A percentile compares a stretch with the other conserved stretches of the same genome.
phyloP scores from a whole-genome alignment of 176 grass and related monocot species.

The Typha latifolia region DNA sequence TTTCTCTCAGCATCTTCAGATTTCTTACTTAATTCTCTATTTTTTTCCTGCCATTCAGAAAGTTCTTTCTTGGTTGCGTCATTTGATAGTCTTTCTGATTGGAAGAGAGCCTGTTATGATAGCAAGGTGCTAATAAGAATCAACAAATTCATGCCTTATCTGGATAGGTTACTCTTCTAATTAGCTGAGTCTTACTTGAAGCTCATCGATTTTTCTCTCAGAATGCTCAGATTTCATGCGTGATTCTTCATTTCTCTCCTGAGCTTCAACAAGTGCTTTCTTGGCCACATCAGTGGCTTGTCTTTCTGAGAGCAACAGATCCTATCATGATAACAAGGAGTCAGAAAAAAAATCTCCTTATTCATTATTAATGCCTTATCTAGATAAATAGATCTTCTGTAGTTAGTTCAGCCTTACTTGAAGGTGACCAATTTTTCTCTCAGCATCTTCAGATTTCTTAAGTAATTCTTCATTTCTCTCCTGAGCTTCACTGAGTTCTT shows the following conservation, averaged over 20 bases:
- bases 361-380: slow-evolving; percentile 8
- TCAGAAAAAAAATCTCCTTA: too few relatives aligned
- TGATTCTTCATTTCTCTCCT: slow-evolving; percentile 45
- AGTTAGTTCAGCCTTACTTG: slow-evolving; percentile 32
- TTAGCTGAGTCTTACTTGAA: slow-evolving; percentile 34
- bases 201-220: slow-evolving; percentile 35
- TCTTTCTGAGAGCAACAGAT: too few relatives aligned
- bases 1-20: slow-evolving; percentile 41
- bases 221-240: slow-evolving; percentile 37
- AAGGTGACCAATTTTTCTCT: slow-evolving; percentile 40
- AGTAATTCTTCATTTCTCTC: slow-evolving; percentile 47
- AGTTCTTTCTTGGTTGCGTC: slow-evolving; percentile 16
- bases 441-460: slow-evolving; percentile 37
- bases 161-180: too few relatives aligned
- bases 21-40: slow-evolving; percentile 49
- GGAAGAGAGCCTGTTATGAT: slow-evolving; percentile 10
- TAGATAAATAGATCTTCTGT: slow-evolving; percentile 7
- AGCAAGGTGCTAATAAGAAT: background rate
- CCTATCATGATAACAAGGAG: slow-evolving; percentile 35
- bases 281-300: slow-evolving; percentile 26
- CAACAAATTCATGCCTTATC: too few relatives aligned
- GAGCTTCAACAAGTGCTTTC: slow-evolving; percentile 41
- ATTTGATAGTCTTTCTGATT: slow-evolving; percentile 22
- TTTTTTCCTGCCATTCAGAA: slow-evolving; percentile 23
- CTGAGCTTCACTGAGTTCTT: slow-evolving; percentile 32